Evolutionary conservation across 768 basidiomycete species (phyloP).

Genomic region (Leucocoprinus sp.): DNA sequence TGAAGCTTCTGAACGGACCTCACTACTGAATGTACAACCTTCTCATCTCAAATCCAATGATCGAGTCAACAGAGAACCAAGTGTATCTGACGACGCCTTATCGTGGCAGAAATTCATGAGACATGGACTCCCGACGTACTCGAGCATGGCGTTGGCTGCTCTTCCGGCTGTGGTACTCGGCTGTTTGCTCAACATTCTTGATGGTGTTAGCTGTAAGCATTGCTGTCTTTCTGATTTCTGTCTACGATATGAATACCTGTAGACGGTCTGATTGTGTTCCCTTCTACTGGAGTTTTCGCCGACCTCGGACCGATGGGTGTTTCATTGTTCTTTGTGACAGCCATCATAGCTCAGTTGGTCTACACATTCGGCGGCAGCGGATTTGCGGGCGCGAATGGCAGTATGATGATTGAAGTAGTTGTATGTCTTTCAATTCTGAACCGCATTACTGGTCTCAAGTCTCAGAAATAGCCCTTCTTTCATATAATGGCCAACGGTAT

Average conservation of each 20-base stretch:
- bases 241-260: not conserved
- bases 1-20: slow-evolving; percentile 1
- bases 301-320: slow-evolving; percentile 84
- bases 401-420: slow-evolving; percentile 99
- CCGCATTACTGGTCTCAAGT: not conserved
- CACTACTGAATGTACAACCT: not conserved
- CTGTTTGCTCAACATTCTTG: slow-evolving; percentile 79
- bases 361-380: slow-evolving; percentile 84
- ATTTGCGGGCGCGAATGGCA: slow-evolving; percentile 86
- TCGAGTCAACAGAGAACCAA: not conserved
- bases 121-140: slow-evolving; percentile 15
- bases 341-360: slow-evolving; percentile 73
- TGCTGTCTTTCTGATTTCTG: slow-evolving; percentile 13
- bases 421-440: slow-evolving; percentile 34
- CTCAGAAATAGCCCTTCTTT: slow-evolving; percentile 73
- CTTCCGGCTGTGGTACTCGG: slow-evolving; percentile 86
- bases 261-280: slow-evolving; percentile 98
- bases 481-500: slow-evolving; percentile 84
- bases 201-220: slow-evolving; percentile 80
- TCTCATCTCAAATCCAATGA: not conserved
- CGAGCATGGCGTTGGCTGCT: slow-evolving; percentile 29
- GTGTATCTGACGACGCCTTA: not conserved
- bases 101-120: slow-evolving; percentile 8
- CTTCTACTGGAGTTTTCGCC: slow-evolving; percentile 70
- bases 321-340: slow-evolving; percentile 90